Percentiles rank a stretch among this genome's conserved stretches.
phyloP scores from a whole-genome alignment of 352 stramenopile genomes.

The Globisporangium echinulatum region DNA sequence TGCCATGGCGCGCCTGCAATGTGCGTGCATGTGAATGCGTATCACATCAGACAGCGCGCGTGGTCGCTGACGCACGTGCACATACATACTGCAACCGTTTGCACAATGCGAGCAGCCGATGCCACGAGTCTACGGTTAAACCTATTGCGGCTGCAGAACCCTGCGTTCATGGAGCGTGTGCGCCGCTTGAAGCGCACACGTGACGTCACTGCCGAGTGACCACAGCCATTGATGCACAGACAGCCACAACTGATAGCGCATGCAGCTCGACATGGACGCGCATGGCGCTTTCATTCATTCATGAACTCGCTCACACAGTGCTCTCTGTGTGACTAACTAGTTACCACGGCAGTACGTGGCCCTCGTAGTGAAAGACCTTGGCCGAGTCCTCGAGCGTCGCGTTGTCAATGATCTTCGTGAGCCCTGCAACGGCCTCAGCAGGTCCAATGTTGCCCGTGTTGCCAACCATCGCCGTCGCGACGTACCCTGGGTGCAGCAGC shows the following conservation, averaged over 20 bases:
- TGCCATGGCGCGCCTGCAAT: neutral
- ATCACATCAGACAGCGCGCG: neutral
- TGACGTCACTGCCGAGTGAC: no score
- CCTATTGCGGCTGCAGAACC: slow-evolving; percentile 10
- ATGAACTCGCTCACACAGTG: no score
- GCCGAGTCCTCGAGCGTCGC: slow-evolving; percentile 45
- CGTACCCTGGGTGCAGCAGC: slow-evolving; percentile 56
- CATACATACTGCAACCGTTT: no score
- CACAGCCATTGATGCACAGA: no score
- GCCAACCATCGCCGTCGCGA: slow-evolving; percentile 51
- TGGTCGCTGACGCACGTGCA: neutral
- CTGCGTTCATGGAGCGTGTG: slow-evolving; percentile 11
- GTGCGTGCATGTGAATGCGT: neutral
- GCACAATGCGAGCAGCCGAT: slow-evolving; percentile 4
- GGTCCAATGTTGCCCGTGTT: slow-evolving; percentile 35
- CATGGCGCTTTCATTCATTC: no score
- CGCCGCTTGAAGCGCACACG: slow-evolving; percentile 2
- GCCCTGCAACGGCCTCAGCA: slow-evolving; percentile 34
- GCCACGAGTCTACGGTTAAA: slow-evolving; percentile 12
- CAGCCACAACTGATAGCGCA: neutral
- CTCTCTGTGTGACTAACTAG: neutral
- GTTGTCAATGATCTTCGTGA: slow-evolving; percentile 49
- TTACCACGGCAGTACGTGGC: slow-evolving; percentile 55
- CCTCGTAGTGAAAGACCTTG: slow-evolving; percentile 49
- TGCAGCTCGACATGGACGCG: neutral